Conservation (phyloP, 805 yeast species). For the Blastobotrys terrestris region DNA sequence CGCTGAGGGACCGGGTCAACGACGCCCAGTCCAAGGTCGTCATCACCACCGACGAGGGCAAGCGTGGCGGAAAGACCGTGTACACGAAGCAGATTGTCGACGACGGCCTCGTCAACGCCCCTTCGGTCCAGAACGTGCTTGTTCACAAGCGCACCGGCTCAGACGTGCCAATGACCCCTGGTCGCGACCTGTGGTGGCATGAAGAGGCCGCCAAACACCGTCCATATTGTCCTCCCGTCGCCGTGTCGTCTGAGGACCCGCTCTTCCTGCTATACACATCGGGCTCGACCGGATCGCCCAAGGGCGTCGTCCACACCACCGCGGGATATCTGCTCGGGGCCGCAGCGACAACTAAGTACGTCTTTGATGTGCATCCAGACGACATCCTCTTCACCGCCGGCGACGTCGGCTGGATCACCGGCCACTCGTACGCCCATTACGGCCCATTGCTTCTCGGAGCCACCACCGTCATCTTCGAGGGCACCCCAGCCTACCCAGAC, state of each 20-base stretch:
- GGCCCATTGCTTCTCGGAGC: constrained; percentile 90
- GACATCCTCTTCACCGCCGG: constrained; percentile 95
- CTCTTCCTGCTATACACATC: constrained; percentile 92
- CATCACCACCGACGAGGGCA: constrained; percentile 92
- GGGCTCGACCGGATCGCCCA: constrained; percentile 97
- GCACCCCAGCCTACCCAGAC: constrained; percentile 95
- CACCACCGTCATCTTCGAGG: constrained; percentile 89
- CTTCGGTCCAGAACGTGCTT: constrained; percentile 68
- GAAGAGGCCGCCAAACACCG: constrained; percentile 78
- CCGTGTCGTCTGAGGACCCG: constrained; percentile 91
- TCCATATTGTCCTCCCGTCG: constrained; percentile 78
- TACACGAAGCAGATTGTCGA: constrained; percentile 92
- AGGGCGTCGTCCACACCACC: constrained; percentile 93
- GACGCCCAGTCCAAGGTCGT: constrained; percentile 84
- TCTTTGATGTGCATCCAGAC: constrained; percentile 84
- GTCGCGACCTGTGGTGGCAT: constrained; percentile 95
- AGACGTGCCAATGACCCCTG: constrained; percentile 62
- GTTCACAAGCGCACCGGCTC: constrained; percentile 87
- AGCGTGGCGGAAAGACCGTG: constrained; percentile 91
- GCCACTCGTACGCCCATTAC: constrained; percentile 91
- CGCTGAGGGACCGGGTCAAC: constrained; percentile 80
- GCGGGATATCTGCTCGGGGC: constrained; percentile 95
- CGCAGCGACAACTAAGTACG: constrained; percentile 82
- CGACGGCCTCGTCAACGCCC: constrained; percentile 76
- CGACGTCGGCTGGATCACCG: constrained; percentile 99